Percentiles rank a stretch among this genome's conserved stretches.
Evolutionary conservation across 768 basidiomycete species (phyloP).

Genomic region (Brasilioporus rufonigricans): DNA sequence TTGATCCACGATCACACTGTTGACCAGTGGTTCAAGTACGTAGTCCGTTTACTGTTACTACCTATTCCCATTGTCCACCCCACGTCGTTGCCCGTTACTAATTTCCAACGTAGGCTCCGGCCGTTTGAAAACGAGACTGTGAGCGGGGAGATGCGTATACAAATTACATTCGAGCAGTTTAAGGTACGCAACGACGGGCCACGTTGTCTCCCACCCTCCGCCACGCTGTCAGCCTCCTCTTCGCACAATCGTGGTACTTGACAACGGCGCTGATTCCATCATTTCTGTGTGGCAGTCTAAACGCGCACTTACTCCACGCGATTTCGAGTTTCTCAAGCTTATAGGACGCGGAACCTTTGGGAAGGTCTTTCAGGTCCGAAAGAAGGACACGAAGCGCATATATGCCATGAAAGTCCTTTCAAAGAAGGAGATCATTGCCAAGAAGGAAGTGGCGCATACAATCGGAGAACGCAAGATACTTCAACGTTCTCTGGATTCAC

Average conservation of each 20-base stretch:
- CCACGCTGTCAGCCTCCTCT: conserved; percentile 23
- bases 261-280: conserved; percentile 16
- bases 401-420: conserved; percentile 99
- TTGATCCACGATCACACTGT: conserved; percentile 92
- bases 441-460: conserved; percentile 99
- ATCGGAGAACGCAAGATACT: conserved; percentile 99
- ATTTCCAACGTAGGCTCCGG: conserved; percentile 48
- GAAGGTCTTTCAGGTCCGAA: conserved; percentile 98
- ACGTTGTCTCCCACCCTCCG: conserved; percentile 24
- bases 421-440: conserved; percentile 98
- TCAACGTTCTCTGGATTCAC: conserved; percentile 87
- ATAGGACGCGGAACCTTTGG: conserved; percentile 99
- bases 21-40: conserved; percentile 96
- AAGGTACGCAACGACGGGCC: conserved; percentile 50
- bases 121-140: conserved; percentile 80
- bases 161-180: conserved; percentile 89
- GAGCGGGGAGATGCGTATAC: conserved; percentile 91
- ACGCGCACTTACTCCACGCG: conserved; percentile 85
- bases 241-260: conserved; percentile 24
- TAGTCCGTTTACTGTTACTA: conserved; percentile 24
- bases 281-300: conserved; percentile 56
- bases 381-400: conserved; percentile 96
- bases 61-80: conserved; percentile 8
- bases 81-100: conserved; percentile 14
- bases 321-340: conserved; percentile 98